Percentiles rank a stretch among this genome's conserved stretches.
These are phyloP conservation scores for Solanum arcanum DNA, from an alignment of 257 asterid genomes.

Conservation along the genomic window DNA sequence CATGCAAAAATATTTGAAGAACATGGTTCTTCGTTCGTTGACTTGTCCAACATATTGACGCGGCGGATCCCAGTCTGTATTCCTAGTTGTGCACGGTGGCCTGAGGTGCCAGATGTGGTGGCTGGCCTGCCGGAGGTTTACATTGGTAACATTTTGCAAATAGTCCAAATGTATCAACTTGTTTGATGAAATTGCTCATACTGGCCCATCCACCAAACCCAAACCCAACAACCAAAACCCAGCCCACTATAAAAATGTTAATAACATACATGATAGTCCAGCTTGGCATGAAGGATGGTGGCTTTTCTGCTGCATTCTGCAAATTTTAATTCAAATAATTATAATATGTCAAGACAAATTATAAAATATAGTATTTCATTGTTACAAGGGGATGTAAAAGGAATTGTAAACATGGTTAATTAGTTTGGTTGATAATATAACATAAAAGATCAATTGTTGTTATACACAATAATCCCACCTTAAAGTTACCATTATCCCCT, in stretches of 20 bases:
- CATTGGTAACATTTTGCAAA: constrained; percentile 93
- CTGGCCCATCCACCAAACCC: constrained; percentile 99
- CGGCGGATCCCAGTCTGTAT: neutral
- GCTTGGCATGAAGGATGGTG: constrained; percentile 66
- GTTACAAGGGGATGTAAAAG: too few relatives aligned
- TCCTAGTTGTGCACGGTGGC: constrained; percentile 37
- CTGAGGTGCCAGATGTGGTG: constrained; percentile 16
- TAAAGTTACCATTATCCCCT: too few relatives aligned
- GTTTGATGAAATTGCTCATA: constrained; percentile 63
- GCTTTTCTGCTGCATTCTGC: constrained; percentile 96
- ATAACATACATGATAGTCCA: constrained; percentile 72
- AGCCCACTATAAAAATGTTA: constrained; percentile 52
- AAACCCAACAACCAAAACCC: constrained; percentile 73
- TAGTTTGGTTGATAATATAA: too few relatives aligned
- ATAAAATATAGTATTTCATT: neutral
- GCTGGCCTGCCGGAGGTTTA: constrained; percentile 14
- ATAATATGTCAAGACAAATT: neutral
- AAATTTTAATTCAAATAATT: neutral
- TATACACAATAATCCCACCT: too few relatives aligned
- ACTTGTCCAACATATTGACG: neutral
- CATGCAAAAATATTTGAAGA: constrained; percentile 24
- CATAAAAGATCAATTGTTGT: too few relatives aligned
- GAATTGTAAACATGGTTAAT: neutral
- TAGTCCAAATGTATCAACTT: constrained; percentile 80
- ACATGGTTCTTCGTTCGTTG: neutral